Evolutionary conservation across 768 basidiomycete genomes (phyloP).

Genomic region (Podaxis sp.): DNA sequence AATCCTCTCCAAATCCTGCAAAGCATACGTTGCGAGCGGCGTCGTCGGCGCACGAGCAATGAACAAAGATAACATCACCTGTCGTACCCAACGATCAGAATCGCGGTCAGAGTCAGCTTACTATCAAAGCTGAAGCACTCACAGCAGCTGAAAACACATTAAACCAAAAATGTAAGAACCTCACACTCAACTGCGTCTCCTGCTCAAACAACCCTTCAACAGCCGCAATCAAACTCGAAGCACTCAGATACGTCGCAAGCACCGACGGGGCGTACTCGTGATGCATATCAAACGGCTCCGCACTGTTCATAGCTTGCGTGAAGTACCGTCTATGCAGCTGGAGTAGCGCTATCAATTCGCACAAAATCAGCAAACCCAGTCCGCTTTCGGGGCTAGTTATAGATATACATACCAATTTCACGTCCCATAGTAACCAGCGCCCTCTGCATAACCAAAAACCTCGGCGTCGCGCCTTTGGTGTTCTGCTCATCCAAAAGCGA

Average conservation of each 20-base stretch:
- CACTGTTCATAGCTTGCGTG: slow-evolving; percentile 57
- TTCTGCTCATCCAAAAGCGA: slow-evolving; percentile 44
- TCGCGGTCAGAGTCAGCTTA: not conserved
- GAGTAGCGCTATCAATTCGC: slow-evolving; percentile 46
- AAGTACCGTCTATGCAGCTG: slow-evolving; percentile 70
- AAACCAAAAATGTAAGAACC: slow-evolving; percentile 74
- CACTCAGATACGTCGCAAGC: slow-evolving; percentile 63
- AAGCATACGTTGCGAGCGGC: slow-evolving; percentile 54
- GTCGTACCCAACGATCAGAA: not conserved
- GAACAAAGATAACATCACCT: slow-evolving; percentile 67
- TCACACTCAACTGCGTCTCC: slow-evolving; percentile 58
- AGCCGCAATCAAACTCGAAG: slow-evolving; percentile 55
- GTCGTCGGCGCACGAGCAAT: slow-evolving; percentile 61
- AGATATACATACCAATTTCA: slow-evolving; percentile 50
- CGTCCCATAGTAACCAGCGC: slow-evolving; percentile 58
- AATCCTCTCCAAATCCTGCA: slow-evolving; percentile 59
- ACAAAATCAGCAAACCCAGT: not conserved
- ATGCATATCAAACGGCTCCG: slow-evolving; percentile 52
- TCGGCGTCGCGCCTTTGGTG: slow-evolving; percentile 35
- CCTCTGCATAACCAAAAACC: slow-evolving; percentile 63
- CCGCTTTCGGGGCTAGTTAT: not conserved
- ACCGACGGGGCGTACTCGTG: slow-evolving; percentile 70
- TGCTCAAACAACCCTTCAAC: slow-evolving; percentile 54
- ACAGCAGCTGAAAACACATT: slow-evolving; percentile 73
- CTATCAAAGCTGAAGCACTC: slow-evolving; percentile 23